phyloP scores from a whole-genome alignment of 2,329 filamentous ascomycete genomes.

The Stagonosporopsis chrysanthemi region DNA sequence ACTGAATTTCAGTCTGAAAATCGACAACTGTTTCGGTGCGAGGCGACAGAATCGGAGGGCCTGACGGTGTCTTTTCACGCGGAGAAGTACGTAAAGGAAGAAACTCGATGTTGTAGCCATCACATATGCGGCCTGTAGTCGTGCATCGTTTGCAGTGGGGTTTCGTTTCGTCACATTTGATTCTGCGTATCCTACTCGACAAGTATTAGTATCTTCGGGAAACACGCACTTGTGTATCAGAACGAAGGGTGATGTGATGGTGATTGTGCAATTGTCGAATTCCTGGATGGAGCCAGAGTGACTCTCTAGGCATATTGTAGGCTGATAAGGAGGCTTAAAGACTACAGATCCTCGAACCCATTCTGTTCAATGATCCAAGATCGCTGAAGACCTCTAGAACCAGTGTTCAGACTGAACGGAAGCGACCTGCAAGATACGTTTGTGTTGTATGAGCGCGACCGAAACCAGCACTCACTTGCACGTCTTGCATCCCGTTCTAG shows the following conservation, averaged over 20 bases:
- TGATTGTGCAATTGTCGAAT: background rate
- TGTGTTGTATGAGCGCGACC: constrained; percentile 3
- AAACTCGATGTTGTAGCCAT: constrained; percentile 34
- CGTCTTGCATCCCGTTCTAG: constrained; percentile 18
- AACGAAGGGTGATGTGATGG: background rate
- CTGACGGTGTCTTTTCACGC: background rate
- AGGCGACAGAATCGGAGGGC: background rate
- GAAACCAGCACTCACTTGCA: constrained; percentile 22
- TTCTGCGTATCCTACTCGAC: constrained; percentile 37
- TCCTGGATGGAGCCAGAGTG: background rate
- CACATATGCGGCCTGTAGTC: constrained; percentile 44
- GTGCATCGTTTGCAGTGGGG: constrained; percentile 40
- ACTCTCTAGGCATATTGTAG: background rate
- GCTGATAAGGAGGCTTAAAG: background rate
- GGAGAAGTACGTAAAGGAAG: background rate
- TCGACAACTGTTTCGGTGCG: background rate
- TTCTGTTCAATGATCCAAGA: background rate
- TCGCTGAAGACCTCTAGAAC: background rate
- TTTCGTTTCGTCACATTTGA: constrained; percentile 47
- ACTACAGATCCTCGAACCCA: background rate
- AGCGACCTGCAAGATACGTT: background rate
- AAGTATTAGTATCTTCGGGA: constrained; percentile 1
- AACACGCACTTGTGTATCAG: background rate
- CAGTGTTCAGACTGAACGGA: background rate
- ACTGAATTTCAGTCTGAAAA: background rate